Evolutionary conservation across 2,329 filamentous ascomycete genomes (phyloP).

Genomic region (Hypoxylon sp.): DNA sequence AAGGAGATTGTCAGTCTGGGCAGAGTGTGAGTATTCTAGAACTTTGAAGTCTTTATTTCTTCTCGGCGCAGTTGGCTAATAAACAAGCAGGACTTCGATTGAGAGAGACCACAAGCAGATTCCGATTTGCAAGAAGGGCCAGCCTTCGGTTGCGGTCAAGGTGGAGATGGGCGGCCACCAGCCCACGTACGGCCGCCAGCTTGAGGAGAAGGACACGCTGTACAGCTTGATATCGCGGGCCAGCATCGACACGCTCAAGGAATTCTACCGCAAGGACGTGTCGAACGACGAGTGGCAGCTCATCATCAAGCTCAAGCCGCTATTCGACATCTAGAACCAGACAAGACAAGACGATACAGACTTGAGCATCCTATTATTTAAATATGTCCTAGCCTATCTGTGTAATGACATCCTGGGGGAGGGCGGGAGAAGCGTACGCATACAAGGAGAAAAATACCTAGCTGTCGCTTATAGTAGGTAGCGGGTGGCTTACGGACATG

Average conservation of each 20-base stretch:
- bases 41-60: not conserved
- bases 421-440: too few species aligned
- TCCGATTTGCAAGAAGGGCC: slow-evolving; percentile 89
- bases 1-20: slow-evolving; percentile 88
- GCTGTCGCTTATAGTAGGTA: too few species aligned
- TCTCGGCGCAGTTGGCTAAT: slow-evolving; percentile 38
- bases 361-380: too few species aligned
- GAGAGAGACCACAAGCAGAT: slow-evolving; percentile 98
- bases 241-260: slow-evolving; percentile 94
- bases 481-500: too few species aligned
- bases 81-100: slow-evolving; percentile 77
- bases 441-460: too few species aligned
- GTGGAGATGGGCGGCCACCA: slow-evolving; percentile 93
- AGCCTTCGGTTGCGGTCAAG: slow-evolving; percentile 97
- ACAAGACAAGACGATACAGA: too few species aligned
- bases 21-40: slow-evolving; percentile 78
- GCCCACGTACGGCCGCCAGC: slow-evolving; percentile 91
- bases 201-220: slow-evolving; percentile 88
- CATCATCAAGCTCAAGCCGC: slow-evolving; percentile 92
- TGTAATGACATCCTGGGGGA: too few species aligned
- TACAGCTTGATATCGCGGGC: slow-evolving; percentile 88
- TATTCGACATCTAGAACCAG: slow-evolving; percentile 88
- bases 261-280: slow-evolving; percentile 77
- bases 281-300: slow-evolving; percentile 87
- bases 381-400: too few species aligned